Base-by-base conservation (phyloP, 1,284 basidiomycete species). In the Tylopilus orsonianus region DNA sequence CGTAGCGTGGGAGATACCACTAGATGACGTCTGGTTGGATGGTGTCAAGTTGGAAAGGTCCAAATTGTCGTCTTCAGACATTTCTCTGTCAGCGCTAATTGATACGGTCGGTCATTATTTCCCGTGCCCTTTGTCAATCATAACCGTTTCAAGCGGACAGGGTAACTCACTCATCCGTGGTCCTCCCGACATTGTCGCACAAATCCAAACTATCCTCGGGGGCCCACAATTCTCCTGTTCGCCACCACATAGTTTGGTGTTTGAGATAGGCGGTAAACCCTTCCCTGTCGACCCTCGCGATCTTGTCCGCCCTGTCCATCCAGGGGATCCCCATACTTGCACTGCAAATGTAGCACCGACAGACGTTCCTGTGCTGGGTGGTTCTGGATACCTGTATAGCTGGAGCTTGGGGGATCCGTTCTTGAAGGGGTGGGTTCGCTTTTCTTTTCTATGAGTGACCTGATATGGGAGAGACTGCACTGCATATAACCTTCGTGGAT, bases 231-330 rank as follows among this genome's bases (percentile, higher is more conserved):
- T 75, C 39, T 66, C 73, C 2, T 80, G 78, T 61, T 59, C 66
- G 6, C 65, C 67, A 5, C 72, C 81, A 2, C 84, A 84, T 54
- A 77, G 64, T 3, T 64, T 87, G 18, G 66, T 72, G 1, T 87
- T 85, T 65, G 67, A 80, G 54, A 83, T 87, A 42, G 80, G 78
- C 20, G 84, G 84, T 3, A 72, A 71, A 59, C 64, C 75, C 48
- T 87, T 87, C 67, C 75, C 80, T 5, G 73, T 85, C 29, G 85
- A 86, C 61, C 79, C 84, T 23, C 75, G 82, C 30, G 84, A 87
- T 62, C 81, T 87, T 52, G 64, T 77, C 12, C 60, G 66, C 6
- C 75, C 75, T 55, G 62, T 64, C 22, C 61, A 55, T 36, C 49
- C 57, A 1, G 69, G 67, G 23, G 68, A 76, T 48, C 67, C 75